These are phyloP conservation scores for Lepiota venenata DNA, from an alignment of 768 basidiomycete species.

Conservation along the genomic window DNA sequence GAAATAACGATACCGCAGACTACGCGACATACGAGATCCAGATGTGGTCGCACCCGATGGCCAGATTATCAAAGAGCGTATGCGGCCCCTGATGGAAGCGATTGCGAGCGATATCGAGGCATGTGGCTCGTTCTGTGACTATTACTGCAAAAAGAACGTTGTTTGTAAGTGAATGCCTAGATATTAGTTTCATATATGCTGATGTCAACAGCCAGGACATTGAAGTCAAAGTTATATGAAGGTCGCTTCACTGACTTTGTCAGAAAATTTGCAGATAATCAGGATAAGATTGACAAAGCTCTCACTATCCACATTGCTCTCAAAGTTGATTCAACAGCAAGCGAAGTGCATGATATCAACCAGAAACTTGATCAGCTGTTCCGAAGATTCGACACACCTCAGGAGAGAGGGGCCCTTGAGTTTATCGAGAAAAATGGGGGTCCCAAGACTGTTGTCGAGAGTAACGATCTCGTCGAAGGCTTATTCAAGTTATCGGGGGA, in stretches of 20 bases:
- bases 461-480: constrained; percentile 28
- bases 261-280: constrained; percentile 29
- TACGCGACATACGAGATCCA: constrained; percentile 25
- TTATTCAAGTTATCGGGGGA: constrained; percentile 30
- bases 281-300: constrained; percentile 30
- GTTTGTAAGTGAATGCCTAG: constrained; percentile 26
- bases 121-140: constrained; percentile 43
- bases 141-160: constrained; percentile 40
- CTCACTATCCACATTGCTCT: constrained; percentile 35
- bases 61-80: constrained; percentile 23
- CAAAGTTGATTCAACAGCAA: constrained; percentile 28
- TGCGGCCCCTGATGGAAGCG: constrained; percentile 22
- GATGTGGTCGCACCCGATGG: constrained; percentile 28
- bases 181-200: background rate
- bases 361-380: constrained; percentile 32
- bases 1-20: constrained; percentile 14
- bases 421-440: constrained; percentile 40
- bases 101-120: constrained; percentile 39
- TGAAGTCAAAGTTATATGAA: constrained; percentile 36
- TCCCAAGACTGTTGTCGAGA: constrained; percentile 26
- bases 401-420: constrained; percentile 32
- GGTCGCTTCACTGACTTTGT: constrained; percentile 29
- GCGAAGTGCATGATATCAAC: constrained; percentile 29
- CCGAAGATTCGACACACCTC: constrained; percentile 33
- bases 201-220: constrained; percentile 26